These are phyloP conservation scores for Royoungia palumana DNA, from an alignment of 768 basidiomycete genomes.

Conservation along the genomic window DNA sequence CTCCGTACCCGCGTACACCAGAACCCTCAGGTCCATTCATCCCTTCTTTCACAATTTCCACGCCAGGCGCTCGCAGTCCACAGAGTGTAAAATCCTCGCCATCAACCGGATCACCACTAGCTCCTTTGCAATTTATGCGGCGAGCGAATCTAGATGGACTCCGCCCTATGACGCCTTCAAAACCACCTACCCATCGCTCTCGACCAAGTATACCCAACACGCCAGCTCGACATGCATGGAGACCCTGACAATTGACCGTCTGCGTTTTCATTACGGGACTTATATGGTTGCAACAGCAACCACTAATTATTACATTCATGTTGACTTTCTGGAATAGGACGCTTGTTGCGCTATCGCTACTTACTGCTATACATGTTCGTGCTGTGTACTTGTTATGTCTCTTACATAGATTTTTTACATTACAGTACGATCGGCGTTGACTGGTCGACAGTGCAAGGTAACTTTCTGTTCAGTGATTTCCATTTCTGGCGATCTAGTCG, in stretches of 20 bases:
- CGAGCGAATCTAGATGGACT: constrained; percentile 64
- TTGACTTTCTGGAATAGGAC: constrained; percentile 27
- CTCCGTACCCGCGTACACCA: constrained; percentile 57
- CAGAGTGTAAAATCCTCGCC: constrained; percentile 50
- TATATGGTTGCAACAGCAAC: constrained; percentile 10
- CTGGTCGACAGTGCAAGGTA: neutral
- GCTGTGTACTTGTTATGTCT: constrained; percentile 28
- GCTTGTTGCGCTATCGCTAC: constrained; percentile 19
- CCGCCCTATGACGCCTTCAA: constrained; percentile 67
- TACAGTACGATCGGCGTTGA: neutral
- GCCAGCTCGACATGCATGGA: constrained; percentile 58
- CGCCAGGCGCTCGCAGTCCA: constrained; percentile 45
- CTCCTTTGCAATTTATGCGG: constrained; percentile 81
- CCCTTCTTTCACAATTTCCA: constrained; percentile 66
- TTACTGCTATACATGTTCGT: constrained; percentile 20
- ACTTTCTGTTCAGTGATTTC: constrained; percentile 1
- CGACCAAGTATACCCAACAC: constrained; percentile 40
- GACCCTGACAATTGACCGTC: constrained; percentile 45
- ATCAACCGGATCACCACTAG: constrained; percentile 68
- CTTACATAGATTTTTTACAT: constrained; percentile 14
- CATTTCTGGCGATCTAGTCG: constrained; percentile 10
- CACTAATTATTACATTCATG: constrained; percentile 31
- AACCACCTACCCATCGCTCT: constrained; percentile 46
- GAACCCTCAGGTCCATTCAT: constrained; percentile 55
- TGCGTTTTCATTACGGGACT: constrained; percentile 19